A percentile compares a stretch with the other conserved stretches of the same genome.
Evolutionary conservation across 202 grass and related monocot species (phyloP).

Genomic region (Digitaria exilis): DNA sequence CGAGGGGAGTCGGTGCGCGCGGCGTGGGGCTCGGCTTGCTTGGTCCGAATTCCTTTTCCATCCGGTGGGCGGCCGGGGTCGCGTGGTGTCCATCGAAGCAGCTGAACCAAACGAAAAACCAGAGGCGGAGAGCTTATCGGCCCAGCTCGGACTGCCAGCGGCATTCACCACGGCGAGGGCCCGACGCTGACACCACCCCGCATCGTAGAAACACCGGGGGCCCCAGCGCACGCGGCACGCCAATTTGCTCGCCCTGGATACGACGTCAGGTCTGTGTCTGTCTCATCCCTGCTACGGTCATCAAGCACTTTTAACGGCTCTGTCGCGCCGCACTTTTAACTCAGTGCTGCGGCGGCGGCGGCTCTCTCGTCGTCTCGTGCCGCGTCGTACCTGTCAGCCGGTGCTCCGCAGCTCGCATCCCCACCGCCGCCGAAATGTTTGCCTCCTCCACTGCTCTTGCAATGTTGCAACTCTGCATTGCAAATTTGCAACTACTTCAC

Average conservation of each 20-base stretch:
- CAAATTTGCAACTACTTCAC: neutral
- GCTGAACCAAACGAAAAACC: neutral
- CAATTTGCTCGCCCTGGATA: neutral
- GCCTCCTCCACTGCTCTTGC: neutral
- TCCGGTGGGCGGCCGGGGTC: constrained; percentile 21
- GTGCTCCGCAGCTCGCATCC: neutral
- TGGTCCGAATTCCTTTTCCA: neutral
- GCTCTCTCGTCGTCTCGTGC: too few species aligned
- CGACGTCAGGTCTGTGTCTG: neutral
- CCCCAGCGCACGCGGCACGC: neutral
- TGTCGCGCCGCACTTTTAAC: too few species aligned
- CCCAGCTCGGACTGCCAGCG: constrained; percentile 17
- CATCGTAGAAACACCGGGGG: constrained; percentile 2
- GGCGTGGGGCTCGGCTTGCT: neutral
- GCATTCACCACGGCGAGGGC: constrained; percentile 3
- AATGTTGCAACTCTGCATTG: neutral
- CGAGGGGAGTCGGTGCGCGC: neutral
- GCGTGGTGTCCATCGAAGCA: neutral
- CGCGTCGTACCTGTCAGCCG: too few species aligned
- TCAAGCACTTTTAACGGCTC: too few species aligned
- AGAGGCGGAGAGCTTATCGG: neutral
- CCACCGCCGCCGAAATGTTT: neutral
- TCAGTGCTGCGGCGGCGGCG: too few species aligned
- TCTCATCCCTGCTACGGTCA: too few species aligned
- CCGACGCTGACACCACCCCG: neutral